Conservation (phyloP, 495 filamentous ascomycete species). For the Chlorociboria aeruginascens region DNA sequence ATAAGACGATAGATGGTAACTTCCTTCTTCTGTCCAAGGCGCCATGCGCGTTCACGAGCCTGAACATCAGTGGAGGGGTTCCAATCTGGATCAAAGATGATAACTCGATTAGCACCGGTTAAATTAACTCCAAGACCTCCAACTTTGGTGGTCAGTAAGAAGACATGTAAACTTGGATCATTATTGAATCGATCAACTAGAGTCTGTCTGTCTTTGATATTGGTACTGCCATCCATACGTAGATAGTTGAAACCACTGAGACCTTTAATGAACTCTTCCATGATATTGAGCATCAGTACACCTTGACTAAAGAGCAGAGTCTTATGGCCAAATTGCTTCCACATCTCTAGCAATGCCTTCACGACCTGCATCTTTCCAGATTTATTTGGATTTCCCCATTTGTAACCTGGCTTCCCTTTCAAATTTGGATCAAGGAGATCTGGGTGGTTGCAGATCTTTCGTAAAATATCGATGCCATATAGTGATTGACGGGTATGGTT, state of each 20-base stretch:
- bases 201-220: constrained; percentile 66
- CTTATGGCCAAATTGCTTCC: constrained; percentile 82
- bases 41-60: constrained; percentile 92
- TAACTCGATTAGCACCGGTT: constrained; percentile 88
- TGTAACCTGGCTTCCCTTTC: constrained; percentile 45
- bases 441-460: constrained; percentile 96
- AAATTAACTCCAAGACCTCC: constrained; percentile 89
- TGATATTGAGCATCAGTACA: constrained; percentile 83
- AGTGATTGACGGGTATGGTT: constrained; percentile 64
- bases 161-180: constrained; percentile 66
- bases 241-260: constrained; percentile 62
- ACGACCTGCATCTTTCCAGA: constrained; percentile 95
- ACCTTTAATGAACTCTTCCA: constrained; percentile 62
- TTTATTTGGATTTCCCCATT: constrained; percentile 60
- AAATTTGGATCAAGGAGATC: constrained; percentile 61
- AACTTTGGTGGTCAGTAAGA: constrained; percentile 88
- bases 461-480: constrained; percentile 79
- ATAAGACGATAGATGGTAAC: constrained; percentile 92
- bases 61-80: constrained; percentile 91
- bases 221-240: constrained; percentile 87
- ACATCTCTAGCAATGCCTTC: constrained; percentile 68
- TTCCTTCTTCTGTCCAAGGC: constrained; percentile 84
- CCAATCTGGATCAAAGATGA: constrained; percentile 98
- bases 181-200: constrained; percentile 90
- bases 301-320: constrained; percentile 85